Base-by-base conservation (phyloP, 148 eudicot species). In the Chenopodium berlandieri region DNA sequence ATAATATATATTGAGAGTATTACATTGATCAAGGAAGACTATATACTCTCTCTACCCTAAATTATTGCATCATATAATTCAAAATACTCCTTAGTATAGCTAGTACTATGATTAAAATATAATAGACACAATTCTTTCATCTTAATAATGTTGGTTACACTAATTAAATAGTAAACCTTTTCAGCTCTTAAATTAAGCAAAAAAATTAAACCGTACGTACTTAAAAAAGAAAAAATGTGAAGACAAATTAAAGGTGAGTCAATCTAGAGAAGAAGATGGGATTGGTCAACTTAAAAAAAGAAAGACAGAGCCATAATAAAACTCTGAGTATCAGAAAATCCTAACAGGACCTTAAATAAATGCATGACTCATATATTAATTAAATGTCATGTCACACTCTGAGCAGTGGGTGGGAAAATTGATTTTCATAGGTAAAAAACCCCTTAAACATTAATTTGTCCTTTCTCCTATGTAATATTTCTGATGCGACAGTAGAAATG, bases 271-370 rank as follows among this genome's bases (percentile, higher is more conserved):
- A 1, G 44, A 76, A 63, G 64, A 46, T 20, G 46, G 73, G 9
- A 62, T 66, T 75, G 74, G 83, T 81, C 83, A 81, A 75, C 52
- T 30, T 64, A 75, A 64, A 34, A 20, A 76, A 75, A 75, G 78
- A 13, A 54, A 66, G 73, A 62, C 66, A 65, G 79, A 66, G 34
- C 25, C 64, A 65, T 81, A 56, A 68, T 31, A 37, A 7, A 75
- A 75, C 71, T 77, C 64, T 77, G 72, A 82, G 48, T 52, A 77
- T 47, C 81, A 82, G 81, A 66, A 82, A 82, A 82, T 62, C 81
- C 48, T 70, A 71, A 46, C 58, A 63, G 69, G 30, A 32, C 31
- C 17, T 64, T 81, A 4, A 47, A 31, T 77, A 11, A 44, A 40
- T 44, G 68, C 34, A 68, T 78, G 46, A 74, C n/a, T 73, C 64